Base-by-base conservation (phyloP, 1,284 basidiomycete species). In the Cryptococcus deneoformans region DNA sequence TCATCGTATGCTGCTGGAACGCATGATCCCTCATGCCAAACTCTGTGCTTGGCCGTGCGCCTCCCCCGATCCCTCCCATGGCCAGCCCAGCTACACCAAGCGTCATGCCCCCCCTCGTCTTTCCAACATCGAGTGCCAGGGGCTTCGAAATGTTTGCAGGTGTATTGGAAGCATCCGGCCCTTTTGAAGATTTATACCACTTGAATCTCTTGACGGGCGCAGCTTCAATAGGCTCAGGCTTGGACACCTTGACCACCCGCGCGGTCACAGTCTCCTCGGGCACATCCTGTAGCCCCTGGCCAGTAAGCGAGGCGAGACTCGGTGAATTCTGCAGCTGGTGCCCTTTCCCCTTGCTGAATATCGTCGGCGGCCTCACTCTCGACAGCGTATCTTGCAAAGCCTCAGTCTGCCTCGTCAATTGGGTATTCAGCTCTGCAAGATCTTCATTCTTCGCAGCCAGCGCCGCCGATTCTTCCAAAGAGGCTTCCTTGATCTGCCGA, bases 361-460 rank as follows among this genome's bases (percentile, higher is more conserved):
- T 65, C 6, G 67, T 63, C 1, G 65, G 65, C 14, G 61, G 55
- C 46, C 65, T 64, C 37, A 56, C 47, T 38, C 71, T 64, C n/a
- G 66, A 58, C 10, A 77, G 52, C 10, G 65, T 59, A 49, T 79
- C 79, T 56, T 79, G 75, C 46, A 77, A 62, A 1, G 77, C 70
- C 57, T 94, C 92, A 66, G 88, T 82, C 54, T 89, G 86, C 43
- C 87, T 85, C 5, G 85, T 79, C 63, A 93, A 88, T 56, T 91
- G 87, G 1, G 86, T 82, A 65, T 89, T 89, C 52, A 95, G 83
- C 71, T 92, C 89, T 5, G 88, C 88, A 10, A 98, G 82, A 73
- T 94, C 90, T 69, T 95, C 92, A 77, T 98, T 97, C 57, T 92
- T 86, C 12, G 87, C 87, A 70, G 92, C 92, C 51, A 99, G 83